Evolutionary conservation across 257 asterid genomes (phyloP).

Genomic region (Forsythia suspensa): DNA sequence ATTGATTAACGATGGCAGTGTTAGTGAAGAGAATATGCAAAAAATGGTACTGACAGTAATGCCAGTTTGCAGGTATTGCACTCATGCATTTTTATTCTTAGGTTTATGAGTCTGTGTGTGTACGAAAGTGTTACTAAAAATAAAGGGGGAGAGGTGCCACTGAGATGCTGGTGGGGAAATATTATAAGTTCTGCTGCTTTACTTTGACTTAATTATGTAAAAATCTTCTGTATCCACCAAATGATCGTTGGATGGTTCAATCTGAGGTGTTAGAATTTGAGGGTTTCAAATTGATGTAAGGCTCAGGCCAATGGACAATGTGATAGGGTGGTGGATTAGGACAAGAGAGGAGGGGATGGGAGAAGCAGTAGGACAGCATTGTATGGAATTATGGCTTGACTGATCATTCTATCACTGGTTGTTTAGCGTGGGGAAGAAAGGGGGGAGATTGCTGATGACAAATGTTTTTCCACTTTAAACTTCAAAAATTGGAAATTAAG

Average conservation of each 20-base stretch:
- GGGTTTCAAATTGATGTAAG: slow-evolving; percentile 4
- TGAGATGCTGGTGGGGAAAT: slow-evolving; percentile 14
- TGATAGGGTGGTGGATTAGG: not conserved
- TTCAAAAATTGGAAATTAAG: not conserved
- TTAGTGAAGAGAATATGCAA: not conserved
- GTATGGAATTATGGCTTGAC: not conserved
- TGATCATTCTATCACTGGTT: not conserved
- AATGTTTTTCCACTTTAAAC: not conserved
- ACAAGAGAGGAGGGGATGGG: not conserved
- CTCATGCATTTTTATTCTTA: not conserved
- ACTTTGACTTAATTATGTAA: not conserved
- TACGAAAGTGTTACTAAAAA: not conserved
- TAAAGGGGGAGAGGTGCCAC: not conserved
- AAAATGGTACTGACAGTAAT: not conserved
- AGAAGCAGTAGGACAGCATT: not conserved
- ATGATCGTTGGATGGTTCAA: not conserved
- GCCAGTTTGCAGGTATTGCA: not conserved
- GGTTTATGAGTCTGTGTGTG: not conserved
- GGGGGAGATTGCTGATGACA: slow-evolving; percentile 1
- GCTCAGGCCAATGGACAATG: slow-evolving; percentile 3
- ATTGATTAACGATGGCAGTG: not conserved
- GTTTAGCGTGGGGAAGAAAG: not conserved
- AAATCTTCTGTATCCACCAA: not conserved
- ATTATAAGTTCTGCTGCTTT: slow-evolving; percentile 1
- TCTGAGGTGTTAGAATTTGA: slow-evolving; percentile 2